Evolutionary conservation across 148 eudicot species (phyloP).

Genomic region (Cornus florida): DNA sequence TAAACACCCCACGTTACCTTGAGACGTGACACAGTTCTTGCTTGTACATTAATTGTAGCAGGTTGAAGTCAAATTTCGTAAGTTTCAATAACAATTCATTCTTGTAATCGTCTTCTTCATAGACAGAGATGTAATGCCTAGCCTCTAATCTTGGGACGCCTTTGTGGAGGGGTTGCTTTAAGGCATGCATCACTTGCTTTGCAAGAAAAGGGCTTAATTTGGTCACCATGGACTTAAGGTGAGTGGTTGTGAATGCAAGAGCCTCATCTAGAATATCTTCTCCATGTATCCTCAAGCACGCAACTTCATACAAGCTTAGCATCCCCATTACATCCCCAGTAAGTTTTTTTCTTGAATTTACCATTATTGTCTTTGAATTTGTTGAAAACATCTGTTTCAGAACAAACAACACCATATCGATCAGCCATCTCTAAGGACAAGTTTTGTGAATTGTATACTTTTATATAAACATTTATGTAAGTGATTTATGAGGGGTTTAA

Average conservation of each 20-base stretch:
- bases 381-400: slow-evolving; percentile 18
- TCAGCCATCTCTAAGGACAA: neutral
- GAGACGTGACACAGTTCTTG: slow-evolving; percentile 23
- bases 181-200: no score
- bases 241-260: no score
- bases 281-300: neutral
- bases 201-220: no score
- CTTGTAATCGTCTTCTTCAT: slow-evolving; percentile 18
- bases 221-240: no score
- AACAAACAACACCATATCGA: neutral
- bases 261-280: no score
- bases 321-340: slow-evolving; percentile 13
- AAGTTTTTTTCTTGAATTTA: slow-evolving; percentile 15
- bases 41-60: neutral
- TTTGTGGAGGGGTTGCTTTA: no score
- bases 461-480: no score
- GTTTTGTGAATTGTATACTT: no score
- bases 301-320: slow-evolving; percentile 35
- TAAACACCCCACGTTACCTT: slow-evolving; percentile 4
- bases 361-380: neutral
- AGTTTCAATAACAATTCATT: slow-evolving; percentile 21
- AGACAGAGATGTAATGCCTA: neutral
- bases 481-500: neutral
- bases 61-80: slow-evolving; percentile 38
- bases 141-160: no score